A percentile compares a stretch with the other conserved stretches of the same genome.
Evolutionary conservation across 2,329 filamentous ascomycete genomes (phyloP).

Genomic region (Zarea fungicola): DNA sequence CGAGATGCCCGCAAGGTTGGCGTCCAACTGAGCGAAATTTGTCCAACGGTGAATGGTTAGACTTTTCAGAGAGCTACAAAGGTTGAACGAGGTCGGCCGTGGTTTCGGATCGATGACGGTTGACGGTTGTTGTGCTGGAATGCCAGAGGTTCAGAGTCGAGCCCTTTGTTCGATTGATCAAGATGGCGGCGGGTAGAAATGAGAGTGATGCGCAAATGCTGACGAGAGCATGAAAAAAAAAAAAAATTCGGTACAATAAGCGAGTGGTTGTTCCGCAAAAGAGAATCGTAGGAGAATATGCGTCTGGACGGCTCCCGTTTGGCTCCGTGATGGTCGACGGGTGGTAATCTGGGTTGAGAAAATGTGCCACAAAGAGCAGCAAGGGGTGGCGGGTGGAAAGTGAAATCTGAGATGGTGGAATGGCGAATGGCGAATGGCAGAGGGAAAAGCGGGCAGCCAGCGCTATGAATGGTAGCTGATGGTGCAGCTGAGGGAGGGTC

Average conservation of each 20-base stretch:
- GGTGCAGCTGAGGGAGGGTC: too few species aligned
- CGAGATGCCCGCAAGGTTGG: background rate
- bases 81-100: background rate
- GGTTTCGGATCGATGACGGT: background rate
- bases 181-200: too few species aligned
- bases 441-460: background rate
- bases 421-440: background rate
- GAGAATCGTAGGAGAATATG: background rate
- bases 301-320: background rate
- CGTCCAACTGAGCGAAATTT: too few species aligned
- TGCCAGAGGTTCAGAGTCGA: background rate
- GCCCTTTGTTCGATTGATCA: too few species aligned
- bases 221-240: too few species aligned
- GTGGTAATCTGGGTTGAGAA: background rate
- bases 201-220: background rate
- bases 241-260: background rate
- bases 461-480: too few species aligned
- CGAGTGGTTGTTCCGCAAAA: conserved; percentile 1
- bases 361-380: background rate
- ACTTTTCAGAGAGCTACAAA: too few species aligned
- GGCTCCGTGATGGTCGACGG: too few species aligned
- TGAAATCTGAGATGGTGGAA: background rate
- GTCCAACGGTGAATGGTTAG: too few species aligned
- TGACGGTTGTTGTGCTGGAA: background rate
- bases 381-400: background rate